Base-by-base conservation (phyloP, 73 alveolate genomes). In the Paramecium caudatum region DNA sequence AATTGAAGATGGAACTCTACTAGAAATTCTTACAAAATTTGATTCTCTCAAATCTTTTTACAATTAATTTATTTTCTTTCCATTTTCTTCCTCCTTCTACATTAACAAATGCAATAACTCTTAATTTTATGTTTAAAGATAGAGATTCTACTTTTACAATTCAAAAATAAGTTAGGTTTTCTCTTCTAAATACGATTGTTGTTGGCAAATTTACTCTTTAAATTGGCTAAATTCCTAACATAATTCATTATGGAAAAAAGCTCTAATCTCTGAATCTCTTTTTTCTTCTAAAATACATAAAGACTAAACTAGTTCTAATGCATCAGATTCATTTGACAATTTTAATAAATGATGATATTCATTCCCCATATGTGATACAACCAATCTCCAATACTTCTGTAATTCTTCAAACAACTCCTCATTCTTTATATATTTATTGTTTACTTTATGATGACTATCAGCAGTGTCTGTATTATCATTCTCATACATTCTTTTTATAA, bases 401-500 rank as follows among this genome's bases (percentile, higher is more conserved):
- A 68, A 37, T 30, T 68, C 84, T 68, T 68, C 84, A 0, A 34
- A 7, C 61, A 68, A 34, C 19, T 68, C 84, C 50, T 68, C 84
- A 68, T 68, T 32, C 50, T 68, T 68, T 68, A 37, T 68, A 9
- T 68, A 34, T 10, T 32, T 10, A 34, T 34, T 68, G 19, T 68
- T 13, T 68, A 68, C 84, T 37, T 68, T 68, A 68, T 68, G 34
- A 68, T 68, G 84, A 16, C 61, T 34, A 23, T 68, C 84, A n/a
- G 84, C 84, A 3, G 84, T 68, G 19, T 68, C 84, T 55, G 80
- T 55, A 55, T 55, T 55, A 55, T 55, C 80, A 55, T 55, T 55
- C n/a, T 55, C 80, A 27, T 55, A 55, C 80, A 55, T 55, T 27
- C 8, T 55, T 34, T 68, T 68, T 37, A 68, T 68, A 32, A 2